Base-by-base conservation (phyloP, 192 early-diverging fungal species). In the Podochytrium sp. region DNA sequence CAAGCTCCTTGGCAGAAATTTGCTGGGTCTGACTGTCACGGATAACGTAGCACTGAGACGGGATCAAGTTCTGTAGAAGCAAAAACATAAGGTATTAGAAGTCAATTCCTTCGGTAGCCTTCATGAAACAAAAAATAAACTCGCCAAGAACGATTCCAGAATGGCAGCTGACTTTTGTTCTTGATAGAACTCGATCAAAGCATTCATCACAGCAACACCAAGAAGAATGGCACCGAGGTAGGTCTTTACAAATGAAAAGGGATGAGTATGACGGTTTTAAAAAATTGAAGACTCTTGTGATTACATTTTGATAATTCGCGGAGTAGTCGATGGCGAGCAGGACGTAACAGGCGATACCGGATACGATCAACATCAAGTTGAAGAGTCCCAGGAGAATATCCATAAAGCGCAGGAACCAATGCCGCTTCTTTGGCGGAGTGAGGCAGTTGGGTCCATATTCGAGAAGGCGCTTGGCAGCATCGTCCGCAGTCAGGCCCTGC, bases 111-210 rank as follows among this genome's bases (percentile, higher is more conserved):
- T 10, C 55, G 10, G 25, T 6, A 20, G 55, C 55, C 55, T 57
- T 57, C 14, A 57, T 20, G 14, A 57, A 30, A 12, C n/a, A 49
- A n/a, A 49, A 49, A 49, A 49, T 49, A 91, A 94, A 84, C 78
- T 4, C 70, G 84, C 83, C 78, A 96, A 75, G 85, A 97, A 92
- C 4, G 94, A 94, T 40, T 95, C 92, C 50, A 97, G 79, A 53
- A 95, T 90, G 37, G 92, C 92, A 30, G 90, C 89, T 33, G 91
- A 91, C 81, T 98, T 97, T 81, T 92, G 92, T 60, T 65, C 80
- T 82, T 65, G 63, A n/a, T 32, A 41, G 47, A 65, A 65, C 63
- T 65, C 63, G 33, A 65, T 65, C n/a, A 30, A 1, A 4, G 63
- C 63, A 1, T 65, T 65, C 7, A 20, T 18, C 12, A 49, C 12